Base-by-base conservation (phyloP, 1,284 basidiomycete genomes). In the Psilocybe mexicana region DNA sequence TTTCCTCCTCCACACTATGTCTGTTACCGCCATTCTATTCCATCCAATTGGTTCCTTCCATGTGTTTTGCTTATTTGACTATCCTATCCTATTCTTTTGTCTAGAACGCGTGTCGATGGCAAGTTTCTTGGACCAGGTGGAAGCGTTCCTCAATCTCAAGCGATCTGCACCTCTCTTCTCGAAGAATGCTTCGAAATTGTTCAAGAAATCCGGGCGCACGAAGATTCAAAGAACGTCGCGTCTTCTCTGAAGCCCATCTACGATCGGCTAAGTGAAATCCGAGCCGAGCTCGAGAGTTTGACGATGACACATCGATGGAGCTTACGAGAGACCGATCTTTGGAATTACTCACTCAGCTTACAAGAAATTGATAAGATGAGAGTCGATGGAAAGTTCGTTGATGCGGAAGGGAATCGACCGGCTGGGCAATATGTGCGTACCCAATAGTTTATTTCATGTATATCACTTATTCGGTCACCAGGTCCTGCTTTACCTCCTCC, bases 301-400 rank as follows among this genome's bases (percentile, higher is more conserved):
- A 93, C 93, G 44, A 79, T 98, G 65, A 98, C 96, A 1, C 96
- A 98, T 72, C 88, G 97, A 46, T 99, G 97, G 97, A 97, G 92
- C 58, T 76, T 99, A 58, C 83, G 96, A 44, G 97, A 99, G 79
- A 99, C 96, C 0, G 96, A 98, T 68, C 77, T 96, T 24, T 96
- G 90, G 83, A 95, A 93, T 74, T 99, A 97, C 74, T 93, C 94
- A 42, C 80, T 96, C 52, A 93, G 93, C 69, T 77, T 99, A 63
- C 92, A 96, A 69, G 96, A 99, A 72, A 96, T 99, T 54, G 96
- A 99, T 75, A 90, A 92, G 71, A 93, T 98, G 92, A 81, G 96
- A 24, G 87, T 98, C 6, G 94, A 98, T 64, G 96, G 96, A 62
- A 97, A 97, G 75, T 99, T 98, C 71, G 88, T 98, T 26, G 96